These are phyloP conservation scores for Infundibulicybe gibba DNA, from an alignment of 768 basidiomycete genomes.

Conservation along the genomic window DNA sequence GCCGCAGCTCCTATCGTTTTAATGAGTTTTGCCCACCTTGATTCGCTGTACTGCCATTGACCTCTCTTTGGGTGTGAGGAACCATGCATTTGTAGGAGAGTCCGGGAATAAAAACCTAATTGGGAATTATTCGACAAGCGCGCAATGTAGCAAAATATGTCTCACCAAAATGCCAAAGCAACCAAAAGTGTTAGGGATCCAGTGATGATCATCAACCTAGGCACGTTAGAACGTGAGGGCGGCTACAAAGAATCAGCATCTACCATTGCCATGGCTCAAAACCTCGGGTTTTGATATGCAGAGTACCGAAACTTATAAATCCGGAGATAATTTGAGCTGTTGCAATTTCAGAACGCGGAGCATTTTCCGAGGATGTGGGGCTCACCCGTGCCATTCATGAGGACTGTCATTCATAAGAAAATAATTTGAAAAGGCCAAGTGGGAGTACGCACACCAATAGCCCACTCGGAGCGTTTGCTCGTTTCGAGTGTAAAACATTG, in stretches of 20 bases:
- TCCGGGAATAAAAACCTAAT: slow-evolving; percentile 55
- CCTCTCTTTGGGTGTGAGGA: slow-evolving; percentile 49
- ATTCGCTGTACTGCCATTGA: slow-evolving; percentile 48
- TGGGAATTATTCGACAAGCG: not conserved
- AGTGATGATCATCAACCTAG: slow-evolving; percentile 69
- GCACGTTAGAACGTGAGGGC: not conserved
- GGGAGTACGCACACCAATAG: slow-evolving; percentile 64
- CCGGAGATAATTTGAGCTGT: slow-evolving; percentile 71
- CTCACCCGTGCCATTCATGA: slow-evolving; percentile 72
- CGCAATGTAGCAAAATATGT: not conserved
- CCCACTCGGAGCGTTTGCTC: slow-evolving; percentile 70
- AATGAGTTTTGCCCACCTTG: slow-evolving; percentile 36
- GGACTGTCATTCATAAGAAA: slow-evolving; percentile 31
- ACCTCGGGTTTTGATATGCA: slow-evolving; percentile 53
- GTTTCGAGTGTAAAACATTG: slow-evolving; percentile 74
- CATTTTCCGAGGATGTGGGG: not conserved
- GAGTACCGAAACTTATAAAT: slow-evolving; percentile 61
- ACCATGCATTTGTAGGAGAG: slow-evolving; percentile 59
- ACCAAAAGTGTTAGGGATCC: slow-evolving; percentile 54
- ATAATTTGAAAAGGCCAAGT: not conserved
- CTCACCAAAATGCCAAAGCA: slow-evolving; percentile 53
- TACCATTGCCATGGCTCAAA: slow-evolving; percentile 78
- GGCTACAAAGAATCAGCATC: not conserved
- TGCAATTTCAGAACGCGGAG: not conserved
- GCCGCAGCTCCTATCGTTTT: not conserved